phyloP scores from a whole-genome alignment of 176 grass and related monocot genomes.

The Coix lacrymajobi region DNA sequence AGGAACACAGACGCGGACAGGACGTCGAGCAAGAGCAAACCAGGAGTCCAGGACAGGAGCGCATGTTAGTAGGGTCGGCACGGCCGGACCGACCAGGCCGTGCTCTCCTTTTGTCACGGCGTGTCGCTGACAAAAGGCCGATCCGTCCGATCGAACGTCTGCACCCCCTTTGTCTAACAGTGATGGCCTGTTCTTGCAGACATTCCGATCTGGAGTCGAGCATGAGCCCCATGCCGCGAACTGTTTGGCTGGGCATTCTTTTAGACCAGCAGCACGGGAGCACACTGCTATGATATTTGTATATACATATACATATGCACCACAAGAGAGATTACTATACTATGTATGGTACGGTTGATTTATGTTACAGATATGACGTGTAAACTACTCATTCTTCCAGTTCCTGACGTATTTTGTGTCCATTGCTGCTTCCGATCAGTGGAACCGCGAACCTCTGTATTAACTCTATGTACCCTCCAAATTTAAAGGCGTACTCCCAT shows the following conservation, averaged over 20 bases:
- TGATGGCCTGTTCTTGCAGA: not conserved
- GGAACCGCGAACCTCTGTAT: not conserved
- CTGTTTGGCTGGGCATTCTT: not conserved
- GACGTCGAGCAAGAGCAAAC: slow-evolving; percentile 11
- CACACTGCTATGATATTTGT: not conserved
- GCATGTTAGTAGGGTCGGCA: slow-evolving; percentile 47
- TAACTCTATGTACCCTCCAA: not conserved
- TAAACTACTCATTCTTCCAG: not conserved
- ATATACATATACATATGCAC: not conserved
- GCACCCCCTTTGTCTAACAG: not conserved
- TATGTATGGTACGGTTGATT: not conserved
- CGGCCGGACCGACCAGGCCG: not conserved
- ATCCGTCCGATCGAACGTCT: not conserved
- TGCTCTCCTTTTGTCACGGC: slow-evolving; percentile 9
- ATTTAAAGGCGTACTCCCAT: not conserved
- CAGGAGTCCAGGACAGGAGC: slow-evolving; percentile 4
- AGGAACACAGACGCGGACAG: not conserved
- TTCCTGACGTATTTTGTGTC: not conserved
- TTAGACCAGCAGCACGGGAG: not conserved
- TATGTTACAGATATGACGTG: slow-evolving; percentile 21
- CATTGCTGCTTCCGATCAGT: not conserved
- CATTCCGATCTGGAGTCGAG: not conserved
- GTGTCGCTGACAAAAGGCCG: not conserved
- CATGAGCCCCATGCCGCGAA: not conserved
- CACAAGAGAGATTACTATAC: not conserved